Base-by-base conservation (phyloP, 768 basidiomycete genomes). In the Lepiota venenata region DNA sequence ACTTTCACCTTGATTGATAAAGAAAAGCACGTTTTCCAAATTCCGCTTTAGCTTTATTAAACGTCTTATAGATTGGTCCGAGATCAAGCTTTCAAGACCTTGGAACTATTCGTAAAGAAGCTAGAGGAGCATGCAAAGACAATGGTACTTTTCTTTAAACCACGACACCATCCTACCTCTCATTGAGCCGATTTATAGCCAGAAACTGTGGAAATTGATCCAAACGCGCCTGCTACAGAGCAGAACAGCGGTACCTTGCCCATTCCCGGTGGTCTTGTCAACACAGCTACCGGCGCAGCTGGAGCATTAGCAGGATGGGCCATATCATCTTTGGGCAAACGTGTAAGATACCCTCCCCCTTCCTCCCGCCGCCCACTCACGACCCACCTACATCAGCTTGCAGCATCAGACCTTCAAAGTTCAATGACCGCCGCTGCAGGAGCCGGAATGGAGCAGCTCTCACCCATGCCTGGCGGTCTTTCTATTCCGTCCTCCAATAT, bases 261-360 rank as follows among this genome's bases (percentile, higher is more conserved):
- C 49, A 63, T 69, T 55, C 73, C 74, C 70, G 65, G 74, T 61
- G 82, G 77, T 10, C 70, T 97, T 2, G 91, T 91, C 14, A 93
- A 86, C 60, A 85, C 85, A 3, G 93, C 96, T 0, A 86, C 93
- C 0, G 94, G 93, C 0, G 95, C 94, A 2, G 96, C 95, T 15
- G 88, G 91, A 7, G 89, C 87, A 15, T 73, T 99, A 2, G 95
- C 96, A 12, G 93, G 94, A 5, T 98, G 96, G 96, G 96, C 96
- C 1, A 92, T 98, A 40, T 89, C 93, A 3, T 93, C 90, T 0
- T 63, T 98, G 0, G 85, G 89, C 22, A 94, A 85, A 71, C 90
- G 88, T 76, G 90, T 89, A 50, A 27, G 71, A 5, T 25, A 51
- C 11, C 43, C 18, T 8, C 16, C 4, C 48, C 22, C 20, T 52